These are phyloP conservation scores for Ophiostoma novo-ulmi DNA, from an alignment of 2,329 filamentous ascomycete species.

Conservation along the genomic window DNA sequence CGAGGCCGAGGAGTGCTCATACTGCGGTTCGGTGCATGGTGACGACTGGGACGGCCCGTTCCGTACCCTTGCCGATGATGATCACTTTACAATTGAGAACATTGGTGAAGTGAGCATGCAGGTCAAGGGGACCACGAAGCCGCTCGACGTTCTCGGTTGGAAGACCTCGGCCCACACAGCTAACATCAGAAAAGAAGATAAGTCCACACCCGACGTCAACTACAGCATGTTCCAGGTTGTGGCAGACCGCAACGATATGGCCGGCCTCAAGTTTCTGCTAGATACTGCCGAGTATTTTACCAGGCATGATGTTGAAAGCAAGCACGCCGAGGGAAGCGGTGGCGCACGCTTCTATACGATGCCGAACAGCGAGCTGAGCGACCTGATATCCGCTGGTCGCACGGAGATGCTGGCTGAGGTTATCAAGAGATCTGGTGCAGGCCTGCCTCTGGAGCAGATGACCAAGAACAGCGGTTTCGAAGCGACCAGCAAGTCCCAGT, in stretches of 20 bases:
- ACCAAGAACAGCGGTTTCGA: constrained; percentile 45
- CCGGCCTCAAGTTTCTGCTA: constrained; percentile 54
- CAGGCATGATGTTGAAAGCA: background rate
- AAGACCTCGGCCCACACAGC: constrained; percentile 15
- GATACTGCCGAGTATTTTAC: constrained; percentile 32
- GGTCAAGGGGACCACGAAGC: constrained; percentile 54
- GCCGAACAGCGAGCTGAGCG: constrained; percentile 35
- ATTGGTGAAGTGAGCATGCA: constrained; percentile 64
- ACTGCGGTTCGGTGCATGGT: constrained; percentile 26
- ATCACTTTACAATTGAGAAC: constrained; percentile 69
- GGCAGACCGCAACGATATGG: constrained; percentile 49
- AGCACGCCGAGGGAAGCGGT: background rate
- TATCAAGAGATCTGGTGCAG: constrained; percentile 62
- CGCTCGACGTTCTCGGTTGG: background rate
- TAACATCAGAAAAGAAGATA: background rate
- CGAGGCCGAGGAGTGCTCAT: constrained; percentile 30
- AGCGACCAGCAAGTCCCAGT: constrained; percentile 57
- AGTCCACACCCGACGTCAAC: background rate
- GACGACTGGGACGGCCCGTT: constrained; percentile 41
- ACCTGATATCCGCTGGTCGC: constrained; percentile 45
- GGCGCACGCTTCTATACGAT: background rate
- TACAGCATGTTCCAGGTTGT: constrained; percentile 41
- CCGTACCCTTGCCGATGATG: constrained; percentile 56
- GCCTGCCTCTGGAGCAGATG: constrained; percentile 63
- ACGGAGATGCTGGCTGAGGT: constrained; percentile 56